A percentile compares a stretch with the other conserved stretches of the same genome.
These are phyloP conservation scores for Coleophoma eucalyptorum DNA, from an alignment of 2,329 filamentous ascomycete species.

Conservation along the genomic window DNA sequence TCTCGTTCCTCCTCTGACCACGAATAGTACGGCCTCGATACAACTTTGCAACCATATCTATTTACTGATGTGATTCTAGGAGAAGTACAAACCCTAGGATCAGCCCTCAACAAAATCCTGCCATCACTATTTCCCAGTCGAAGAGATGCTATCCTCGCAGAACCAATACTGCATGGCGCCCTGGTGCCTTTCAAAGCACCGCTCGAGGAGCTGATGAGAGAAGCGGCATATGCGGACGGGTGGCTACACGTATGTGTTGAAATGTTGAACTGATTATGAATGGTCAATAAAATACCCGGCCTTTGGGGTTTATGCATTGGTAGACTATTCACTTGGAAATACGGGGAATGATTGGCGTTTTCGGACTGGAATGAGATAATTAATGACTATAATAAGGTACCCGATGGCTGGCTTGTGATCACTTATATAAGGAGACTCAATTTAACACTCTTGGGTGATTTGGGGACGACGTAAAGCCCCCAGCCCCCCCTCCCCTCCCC, in stretches of 20 bases:
- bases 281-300: no score
- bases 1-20: conserved; percentile 51
- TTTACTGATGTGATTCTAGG: conserved; percentile 21
- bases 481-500: no score
- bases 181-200: conserved; percentile 75
- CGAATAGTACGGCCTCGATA: conserved; percentile 28
- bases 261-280: conserved; percentile 45
- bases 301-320: no score
- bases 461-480: no score
- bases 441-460: no score
- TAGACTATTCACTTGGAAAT: no score
- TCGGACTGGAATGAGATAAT: no score
- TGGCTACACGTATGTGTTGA: conserved; percentile 82
- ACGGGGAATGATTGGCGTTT: no score
- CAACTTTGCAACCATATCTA: background rate
- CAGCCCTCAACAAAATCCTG: conserved; percentile 69
- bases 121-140: conserved; percentile 85
- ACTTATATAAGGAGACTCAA: no score
- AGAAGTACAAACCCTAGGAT: conserved; percentile 68
- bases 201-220: conserved; percentile 77
- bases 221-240: conserved; percentile 85
- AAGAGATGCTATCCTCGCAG: conserved; percentile 77
- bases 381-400: no score
- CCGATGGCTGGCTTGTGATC: no score
- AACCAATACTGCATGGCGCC: conserved; percentile 81